Percentiles rank a stretch among this genome's conserved stretches.
phyloP scores from a whole-genome alignment of 78 protist species.

The Pigoraptor vietnamica region DNA sequence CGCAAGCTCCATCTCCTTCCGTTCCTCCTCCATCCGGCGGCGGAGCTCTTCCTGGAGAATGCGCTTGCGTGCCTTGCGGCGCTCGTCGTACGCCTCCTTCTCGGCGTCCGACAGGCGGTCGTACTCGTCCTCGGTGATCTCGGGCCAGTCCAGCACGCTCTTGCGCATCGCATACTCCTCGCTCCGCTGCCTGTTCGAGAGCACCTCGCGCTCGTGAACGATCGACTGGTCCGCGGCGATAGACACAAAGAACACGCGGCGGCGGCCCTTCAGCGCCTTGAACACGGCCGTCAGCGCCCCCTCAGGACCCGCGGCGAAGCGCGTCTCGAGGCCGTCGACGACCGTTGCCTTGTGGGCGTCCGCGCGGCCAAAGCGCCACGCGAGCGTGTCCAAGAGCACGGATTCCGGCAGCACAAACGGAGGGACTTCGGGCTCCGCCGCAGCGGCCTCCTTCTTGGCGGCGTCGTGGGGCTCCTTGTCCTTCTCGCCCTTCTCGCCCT shows the following conservation, averaged over 20 bases:
- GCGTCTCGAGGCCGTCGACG: background rate
- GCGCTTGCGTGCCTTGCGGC: background rate
- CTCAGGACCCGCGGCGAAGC: background rate
- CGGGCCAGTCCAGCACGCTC: background rate
- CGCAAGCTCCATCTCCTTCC: background rate
- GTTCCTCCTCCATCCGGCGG: background rate
- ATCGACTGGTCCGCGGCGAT: background rate
- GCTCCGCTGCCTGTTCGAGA: background rate
- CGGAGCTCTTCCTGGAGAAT: background rate
- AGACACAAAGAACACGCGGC: background rate
- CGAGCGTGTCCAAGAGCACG: background rate
- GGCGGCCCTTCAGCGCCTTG: background rate
- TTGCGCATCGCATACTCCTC: background rate
- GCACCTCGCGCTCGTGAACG: background rate
- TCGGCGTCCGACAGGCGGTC: background rate
- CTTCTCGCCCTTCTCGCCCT: background rate
- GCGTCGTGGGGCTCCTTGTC: background rate
- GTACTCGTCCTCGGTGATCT: slow-evolving; percentile 1
- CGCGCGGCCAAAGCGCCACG: background rate
- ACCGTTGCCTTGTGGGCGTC: background rate
- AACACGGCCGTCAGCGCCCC: background rate
- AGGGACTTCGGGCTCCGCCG: background rate
- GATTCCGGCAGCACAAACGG: background rate
- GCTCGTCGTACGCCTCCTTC: background rate
- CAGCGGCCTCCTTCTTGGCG: background rate